A percentile compares a stretch with the other conserved stretches of the same genome.
Evolutionary conservation across 1,284 basidiomycete genomes (phyloP).

Genomic region (Apiotrichum montevideense): DNA sequence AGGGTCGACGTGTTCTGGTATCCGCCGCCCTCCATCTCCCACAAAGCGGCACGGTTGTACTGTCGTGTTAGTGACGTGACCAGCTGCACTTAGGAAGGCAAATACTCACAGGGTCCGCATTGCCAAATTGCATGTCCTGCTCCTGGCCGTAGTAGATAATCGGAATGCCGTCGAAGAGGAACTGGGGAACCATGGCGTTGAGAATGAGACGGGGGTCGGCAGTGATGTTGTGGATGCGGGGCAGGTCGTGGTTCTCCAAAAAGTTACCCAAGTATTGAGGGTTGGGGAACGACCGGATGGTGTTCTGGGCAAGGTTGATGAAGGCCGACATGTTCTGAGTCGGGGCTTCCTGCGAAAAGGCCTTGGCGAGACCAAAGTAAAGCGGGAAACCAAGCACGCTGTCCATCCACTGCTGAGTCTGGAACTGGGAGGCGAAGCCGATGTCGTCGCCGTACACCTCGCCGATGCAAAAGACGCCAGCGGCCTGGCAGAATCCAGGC

Average conservation of each 20-base stretch:
- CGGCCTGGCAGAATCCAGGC: slow-evolving; percentile 56
- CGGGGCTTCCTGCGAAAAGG: slow-evolving; percentile 53
- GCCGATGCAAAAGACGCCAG: slow-evolving; percentile 76
- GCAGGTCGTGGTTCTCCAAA: slow-evolving; percentile 74
- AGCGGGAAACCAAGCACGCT: slow-evolving; percentile 56
- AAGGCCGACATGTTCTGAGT: slow-evolving; percentile 58
- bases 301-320: slow-evolving; percentile 54
- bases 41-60: slow-evolving; percentile 69
- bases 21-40: slow-evolving; percentile 53
- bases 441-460: slow-evolving; percentile 64
- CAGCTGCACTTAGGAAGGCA: too few species aligned
- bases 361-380: slow-evolving; percentile 59
- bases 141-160: slow-evolving; percentile 68
- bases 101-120: slow-evolving; percentile 51
- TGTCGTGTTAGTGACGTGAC: neutral
- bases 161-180: slow-evolving; percentile 65
- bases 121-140: slow-evolving; percentile 56
- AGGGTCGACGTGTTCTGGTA: slow-evolving; percentile 53
- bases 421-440: slow-evolving; percentile 34
- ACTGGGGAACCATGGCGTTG: slow-evolving; percentile 62
- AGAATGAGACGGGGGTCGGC: slow-evolving; percentile 42
- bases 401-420: slow-evolving; percentile 42
- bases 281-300: slow-evolving; percentile 53
- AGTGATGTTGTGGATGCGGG: slow-evolving; percentile 62
- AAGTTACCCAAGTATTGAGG: slow-evolving; percentile 63